Evolutionary conservation across 2,329 filamentous ascomycete genomes (phyloP), one percentile per base, ranked within the genome.

Genomic region (Paecilomyces variotii): DNA sequence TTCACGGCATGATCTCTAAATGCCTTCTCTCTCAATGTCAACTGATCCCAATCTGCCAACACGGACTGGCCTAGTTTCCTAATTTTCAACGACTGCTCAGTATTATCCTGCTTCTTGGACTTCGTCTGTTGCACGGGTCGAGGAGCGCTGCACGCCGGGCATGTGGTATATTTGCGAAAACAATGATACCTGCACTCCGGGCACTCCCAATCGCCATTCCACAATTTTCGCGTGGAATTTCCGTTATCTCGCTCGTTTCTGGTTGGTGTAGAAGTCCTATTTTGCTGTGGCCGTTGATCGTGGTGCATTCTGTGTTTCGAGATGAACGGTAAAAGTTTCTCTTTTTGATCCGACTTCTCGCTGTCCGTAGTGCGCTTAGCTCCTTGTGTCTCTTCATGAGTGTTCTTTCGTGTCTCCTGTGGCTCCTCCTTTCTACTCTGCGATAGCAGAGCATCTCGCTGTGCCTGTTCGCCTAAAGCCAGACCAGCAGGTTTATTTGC

Each of bases 401-500:
- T 26, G 25, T 12, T 52, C 50, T 52, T 26, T 28, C 11, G 25
- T 26, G 25, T 28, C 24, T 27, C 11, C 35, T 50, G 49, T 6
- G 26, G 54, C 19, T 24, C 27, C 39, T 59, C 64, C 34, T 55
- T 61, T 50, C 59, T 54, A 6, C 54, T 19, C 39, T 28, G 53
- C 35, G 59, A 61, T 56, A 70, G 39, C 34, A 74, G 57, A 12
- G 65, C 59, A 55, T 70, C 64, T 28, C 72, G 70, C 30, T 70
- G 61, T 19, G 71, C 64, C 54, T 67, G 64, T 57, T 74, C 72
- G 39, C 70, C 67, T 2, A 68, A 57, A 56, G 70, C 74, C 28
- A 75, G 61, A 14, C 63, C 64, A 2, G 65, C 56, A 7, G 67
- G 62, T 51, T 64, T 66, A 45, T 59, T 59, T 27, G 65, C 45